These are phyloP conservation scores for Suillus ampliporus DNA, from an alignment of 768 basidiomycete genomes.

Conservation along the genomic window DNA sequence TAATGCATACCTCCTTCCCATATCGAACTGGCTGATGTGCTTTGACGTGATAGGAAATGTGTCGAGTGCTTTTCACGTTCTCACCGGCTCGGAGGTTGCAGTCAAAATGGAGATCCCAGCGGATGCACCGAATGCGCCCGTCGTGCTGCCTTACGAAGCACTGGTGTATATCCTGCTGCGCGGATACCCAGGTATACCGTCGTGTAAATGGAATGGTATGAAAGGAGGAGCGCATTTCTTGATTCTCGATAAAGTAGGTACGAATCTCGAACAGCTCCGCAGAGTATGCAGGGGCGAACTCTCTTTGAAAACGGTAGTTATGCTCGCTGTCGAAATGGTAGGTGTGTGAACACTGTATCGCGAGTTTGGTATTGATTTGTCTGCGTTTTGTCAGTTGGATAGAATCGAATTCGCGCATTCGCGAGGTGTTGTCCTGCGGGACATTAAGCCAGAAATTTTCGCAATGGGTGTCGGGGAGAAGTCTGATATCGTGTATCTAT, in stretches of 20 bases:
- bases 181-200: conserved; percentile 18
- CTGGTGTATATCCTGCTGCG: conserved; percentile 23
- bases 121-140: neutral
- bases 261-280: conserved; percentile 19
- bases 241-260: conserved; percentile 29
- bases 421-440: conserved; percentile 23
- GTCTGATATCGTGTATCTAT: conserved; percentile 18
- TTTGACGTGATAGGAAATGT: conserved; percentile 14
- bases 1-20: neutral
- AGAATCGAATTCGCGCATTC: conserved; percentile 22
- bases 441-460: conserved; percentile 32
- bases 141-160: conserved; percentile 18
- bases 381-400: conserved; percentile 15
- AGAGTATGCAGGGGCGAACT: conserved; percentile 24
- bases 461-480: conserved; percentile 17
- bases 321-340: conserved; percentile 32
- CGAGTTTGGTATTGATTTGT: neutral
- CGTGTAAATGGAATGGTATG: conserved; percentile 17
- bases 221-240: conserved; percentile 19
- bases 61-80: conserved; percentile 16
- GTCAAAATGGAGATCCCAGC: conserved; percentile 17
- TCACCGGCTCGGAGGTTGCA: conserved; percentile 21
- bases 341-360: neutral
- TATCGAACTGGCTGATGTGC: neutral
- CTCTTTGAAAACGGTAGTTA: conserved; percentile 25